Evolutionary conservation across 2,329 filamentous ascomycete genomes (phyloP), one percentile per base, ranked within the genome.

Genomic region (Exophiala aquamarina): DNA sequence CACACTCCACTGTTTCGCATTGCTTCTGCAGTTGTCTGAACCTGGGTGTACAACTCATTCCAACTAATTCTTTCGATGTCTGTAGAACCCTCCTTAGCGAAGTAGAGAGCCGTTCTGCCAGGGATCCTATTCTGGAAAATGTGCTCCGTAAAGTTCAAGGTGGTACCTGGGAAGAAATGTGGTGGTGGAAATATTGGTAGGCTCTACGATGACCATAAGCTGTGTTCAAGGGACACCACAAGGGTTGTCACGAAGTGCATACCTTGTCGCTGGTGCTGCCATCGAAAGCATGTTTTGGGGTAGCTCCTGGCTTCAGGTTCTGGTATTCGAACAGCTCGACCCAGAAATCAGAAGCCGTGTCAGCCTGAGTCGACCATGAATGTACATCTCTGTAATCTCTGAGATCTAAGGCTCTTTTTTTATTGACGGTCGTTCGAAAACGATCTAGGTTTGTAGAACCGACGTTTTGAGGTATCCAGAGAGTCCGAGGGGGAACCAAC

Each of bases 1-100:
- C 64, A 62, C 0, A 93, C 77, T 0, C 88, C 87, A 40, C 75
- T 71, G 0, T 73, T 74, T 50, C 79, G 74, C 72, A 93, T 75
- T 0, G 86, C 86, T 52, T 81, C 78, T 0, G 84, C 77, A 50
- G 89, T 66, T 2, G 65, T 59, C 0, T 72, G 85, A 0, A 81
- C 80, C 2, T 76, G 70, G 18, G 61, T 64, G 9, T 31, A 9
- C 28, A 31, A n/a, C n/a, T 31, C 28, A 31, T n/a, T n/a, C 28
- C 28, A 31, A 9, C 9, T 31, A 9, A n/a, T 31, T 31, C n/a
- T 31, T n/a, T 31, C n/a, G 28, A 31, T 31, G 9, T 31, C 28
- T 31, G 28, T 9, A n/a, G 9, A 9, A 9, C 9, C 9, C 28
- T 31, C 28, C 9, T 31, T n/a, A n/a, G n/a, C 28, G n/a, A n/a